Base-by-base conservation (phyloP, 1,284 basidiomycete genomes). In the Neolentinus lepideus region DNA sequence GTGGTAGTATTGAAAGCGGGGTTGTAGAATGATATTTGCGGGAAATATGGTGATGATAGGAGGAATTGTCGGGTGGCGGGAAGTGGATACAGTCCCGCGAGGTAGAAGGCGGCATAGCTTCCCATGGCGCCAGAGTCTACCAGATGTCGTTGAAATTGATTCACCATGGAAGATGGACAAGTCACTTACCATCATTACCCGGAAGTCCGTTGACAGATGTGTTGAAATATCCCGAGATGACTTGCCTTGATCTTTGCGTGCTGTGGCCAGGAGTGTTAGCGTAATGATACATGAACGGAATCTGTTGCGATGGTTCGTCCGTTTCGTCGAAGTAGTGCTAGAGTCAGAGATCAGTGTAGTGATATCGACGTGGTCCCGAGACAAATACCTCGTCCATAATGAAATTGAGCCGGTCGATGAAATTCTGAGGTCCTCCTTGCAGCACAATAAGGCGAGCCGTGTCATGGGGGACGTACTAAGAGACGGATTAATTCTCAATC, bases 241-340 rank as follows among this genome's bases (percentile, higher is more conserved):
- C 71, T 63, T 81, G 75, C 11, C 81, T 69, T n/a, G 80, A 76
- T 8, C 76, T 67, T 58, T 80, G 77, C 1, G 79, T 81, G 63
- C 80, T 84, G 21, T 78, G 63, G 0, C 80, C 82, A 0, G 82
- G 82, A 2, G 69, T 65, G 61, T 81, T 76, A 1, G 77, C 82
- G 62, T 84, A 84, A 65, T 84, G 82, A 63, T 83, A 84, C 81
- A 84, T 83, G 68, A 77, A 82, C 0, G 81, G 80, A 59, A 82
- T 83, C 58, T 82, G 78, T 58, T 81, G 77, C 2, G 81, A 83
- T 1, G 83, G 83, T 61, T 85, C 83, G 61, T 85, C 75, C 16
- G 80, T 81, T 2, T 72, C 68, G 56, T 80, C 78, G 60, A 81
- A 81, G 63, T 80, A 80, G 38, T 68, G 66, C 75, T 83, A 56